phyloP scores from a whole-genome alignment of 257 asterid genomes.

The Fraxinus quadrangulata region DNA sequence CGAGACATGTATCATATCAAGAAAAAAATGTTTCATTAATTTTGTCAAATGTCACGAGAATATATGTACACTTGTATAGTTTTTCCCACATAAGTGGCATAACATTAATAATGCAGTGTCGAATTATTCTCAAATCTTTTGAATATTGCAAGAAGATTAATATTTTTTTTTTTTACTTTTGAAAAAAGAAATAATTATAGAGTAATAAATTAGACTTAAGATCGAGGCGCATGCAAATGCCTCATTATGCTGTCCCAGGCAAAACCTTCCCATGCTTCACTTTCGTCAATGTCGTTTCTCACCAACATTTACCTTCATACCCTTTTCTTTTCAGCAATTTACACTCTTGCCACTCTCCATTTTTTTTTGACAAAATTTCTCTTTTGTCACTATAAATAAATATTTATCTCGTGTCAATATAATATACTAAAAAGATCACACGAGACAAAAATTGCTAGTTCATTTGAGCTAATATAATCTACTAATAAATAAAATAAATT shows the following conservation, averaged over 20 bases:
- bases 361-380: background rate
- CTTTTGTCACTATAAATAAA: background rate
- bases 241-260: constrained; percentile 70
- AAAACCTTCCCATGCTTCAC: constrained; percentile 42
- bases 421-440: no score
- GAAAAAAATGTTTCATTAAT: no score
- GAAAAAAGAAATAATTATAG: constrained; percentile 1
- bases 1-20: no score
- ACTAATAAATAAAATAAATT: no score
- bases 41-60: no score
- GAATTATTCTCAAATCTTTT: no score
- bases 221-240: constrained; percentile 80
- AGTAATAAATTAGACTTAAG: constrained; percentile 23
- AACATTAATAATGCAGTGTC: no score
- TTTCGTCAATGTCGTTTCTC: constrained; percentile 24
- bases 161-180: background rate
- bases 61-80: no score
- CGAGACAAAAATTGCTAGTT: no score
- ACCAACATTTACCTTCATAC: constrained; percentile 15
- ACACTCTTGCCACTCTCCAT: constrained; percentile 22
- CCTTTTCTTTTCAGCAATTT: constrained; percentile 24
- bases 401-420: no score
- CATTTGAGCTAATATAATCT: background rate
- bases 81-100: no score
- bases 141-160: no score